Evolutionary conservation across 164 flowering plant species (phyloP).

Genomic region (Dillenia suffruticosa): DNA sequence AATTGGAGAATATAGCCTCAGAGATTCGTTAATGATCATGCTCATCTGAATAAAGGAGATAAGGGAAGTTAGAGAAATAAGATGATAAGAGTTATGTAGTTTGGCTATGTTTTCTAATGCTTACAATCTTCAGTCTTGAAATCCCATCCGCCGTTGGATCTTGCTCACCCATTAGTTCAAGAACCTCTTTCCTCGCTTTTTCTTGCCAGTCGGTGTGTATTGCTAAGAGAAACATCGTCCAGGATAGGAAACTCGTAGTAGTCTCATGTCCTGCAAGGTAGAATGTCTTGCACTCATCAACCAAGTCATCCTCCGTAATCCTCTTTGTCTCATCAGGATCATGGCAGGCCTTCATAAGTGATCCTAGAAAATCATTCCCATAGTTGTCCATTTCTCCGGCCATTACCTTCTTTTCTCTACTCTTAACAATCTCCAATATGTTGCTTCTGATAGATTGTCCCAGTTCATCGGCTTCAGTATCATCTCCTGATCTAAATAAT

Average conservation of each 20-base stretch:
- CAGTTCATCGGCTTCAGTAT: constrained; percentile 31
- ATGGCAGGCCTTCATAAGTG: constrained; percentile 23
- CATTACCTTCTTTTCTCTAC: constrained; percentile 19
- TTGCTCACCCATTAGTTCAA: constrained; percentile 19
- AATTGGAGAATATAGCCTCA: constrained; percentile 37
- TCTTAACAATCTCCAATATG: constrained; percentile 20
- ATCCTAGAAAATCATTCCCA: constrained; percentile 32
- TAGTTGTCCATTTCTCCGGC: constrained; percentile 5
- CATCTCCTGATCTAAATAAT: constrained; percentile 17
- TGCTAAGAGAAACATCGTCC: constrained; percentile 38
- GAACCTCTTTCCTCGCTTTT: constrained; percentile 37
- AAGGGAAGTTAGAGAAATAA: background rate
- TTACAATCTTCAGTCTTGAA: constrained; percentile 28
- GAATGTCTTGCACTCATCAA: constrained; percentile 54
- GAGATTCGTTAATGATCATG: constrained; percentile 43
- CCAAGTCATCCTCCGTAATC: constrained; percentile 31
- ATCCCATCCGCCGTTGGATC: constrained; percentile 24
- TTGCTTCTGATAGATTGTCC: constrained; percentile 24
- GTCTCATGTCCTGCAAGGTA: constrained; percentile 56
- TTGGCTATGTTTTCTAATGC: background rate
- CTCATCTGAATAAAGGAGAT: constrained; percentile 21
- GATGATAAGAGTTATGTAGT: no score
- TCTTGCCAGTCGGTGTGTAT: constrained; percentile 44
- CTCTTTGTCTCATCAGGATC: constrained; percentile 13
- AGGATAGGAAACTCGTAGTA: constrained; percentile 26